Conservation (phyloP, 257 asterid species). For the Fraxinus americana region DNA sequence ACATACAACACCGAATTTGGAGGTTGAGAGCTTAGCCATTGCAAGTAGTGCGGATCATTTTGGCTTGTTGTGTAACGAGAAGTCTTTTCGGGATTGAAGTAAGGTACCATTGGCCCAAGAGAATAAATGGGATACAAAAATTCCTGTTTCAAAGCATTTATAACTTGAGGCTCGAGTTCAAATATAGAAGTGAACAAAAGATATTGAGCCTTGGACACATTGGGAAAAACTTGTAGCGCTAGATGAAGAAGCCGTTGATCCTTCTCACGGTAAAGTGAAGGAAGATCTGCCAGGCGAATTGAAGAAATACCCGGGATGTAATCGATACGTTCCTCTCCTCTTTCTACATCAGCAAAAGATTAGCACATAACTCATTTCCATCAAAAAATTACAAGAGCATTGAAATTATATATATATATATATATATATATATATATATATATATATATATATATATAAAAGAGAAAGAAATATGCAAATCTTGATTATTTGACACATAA, state of each 20-base stretch:
- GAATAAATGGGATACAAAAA: constrained; percentile 54
- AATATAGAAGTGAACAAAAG: constrained; percentile 44
- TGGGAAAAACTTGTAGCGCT: constrained; percentile 23
- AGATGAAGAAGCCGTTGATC: constrained; percentile 31
- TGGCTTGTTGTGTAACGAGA: constrained; percentile 21
- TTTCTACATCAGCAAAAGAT: constrained; percentile 33
- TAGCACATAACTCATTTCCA: not conserved
- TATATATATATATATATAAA: not conserved
- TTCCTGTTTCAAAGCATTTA: constrained; percentile 43
- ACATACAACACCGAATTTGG: constrained; percentile 60
- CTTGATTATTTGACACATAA: not conserved
- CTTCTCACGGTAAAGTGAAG: constrained; percentile 38
- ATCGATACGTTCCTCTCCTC: constrained; percentile 48
- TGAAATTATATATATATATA: not conserved
- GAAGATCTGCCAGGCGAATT: constrained; percentile 52
- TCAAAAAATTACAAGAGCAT: no score
- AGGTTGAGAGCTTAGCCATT: constrained; percentile 73
- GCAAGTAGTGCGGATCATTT: constrained; percentile 28
- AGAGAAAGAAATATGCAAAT: not conserved
- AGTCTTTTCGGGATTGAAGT: constrained; percentile 21
- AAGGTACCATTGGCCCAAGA: constrained; percentile 69
- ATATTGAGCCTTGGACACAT: constrained; percentile 40
- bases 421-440: not conserved
- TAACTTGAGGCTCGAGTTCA: constrained; percentile 53
- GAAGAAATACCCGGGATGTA: constrained; percentile 54